Evolutionary conservation across 1,284 basidiomycete genomes (phyloP), one percentile per base, ranked within the genome.

Genomic region (Ustilago curta): DNA sequence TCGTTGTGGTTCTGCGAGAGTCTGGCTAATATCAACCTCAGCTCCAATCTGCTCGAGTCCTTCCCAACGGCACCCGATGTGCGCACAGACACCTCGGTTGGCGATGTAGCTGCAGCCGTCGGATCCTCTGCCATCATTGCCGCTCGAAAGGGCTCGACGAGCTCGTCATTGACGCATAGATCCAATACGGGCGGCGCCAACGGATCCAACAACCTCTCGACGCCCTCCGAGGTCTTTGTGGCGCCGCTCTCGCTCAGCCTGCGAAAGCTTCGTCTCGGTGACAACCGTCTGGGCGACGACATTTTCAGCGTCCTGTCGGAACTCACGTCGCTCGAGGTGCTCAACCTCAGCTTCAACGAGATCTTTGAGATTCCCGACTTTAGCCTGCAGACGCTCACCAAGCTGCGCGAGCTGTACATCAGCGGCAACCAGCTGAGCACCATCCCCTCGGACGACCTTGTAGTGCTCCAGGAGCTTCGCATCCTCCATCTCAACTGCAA

Each of bases 321-420:
- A 12, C 88, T 84, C 14, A 53, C 66, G 21, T 66, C 76, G 40
- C 77, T 84, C 54, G 80, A 89, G 4, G 90, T 95, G 2, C 89
- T 99, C 60, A 99, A 99, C 78, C 87, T 99, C 35, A 94, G 93
- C 61, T 98, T 97, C 87, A 99, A 99, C 86, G 91, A 94, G 67
- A 93, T 99, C 64, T 92, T 92, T 84, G 94, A 97, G 82, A 89
- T 98, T 0, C 86, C 90, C 0, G 70, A 75, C 45, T 88, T 88
- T 35, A 94, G 94, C 71, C 90, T 98, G 77, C 87, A 89, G 69
- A 91, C 91, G 66, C 88, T 93, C 70, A 81, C 85, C 27, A 85
- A 86, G 64, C 88, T 99, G 25, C 91, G 93, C 84, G 92, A 95
- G 86, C 87, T 99, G 39, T 99, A 97, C 84, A 87, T 99, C 8